phyloP scores from a whole-genome alignment of 208 protist species.

The Porcisia hertigi region DNA sequence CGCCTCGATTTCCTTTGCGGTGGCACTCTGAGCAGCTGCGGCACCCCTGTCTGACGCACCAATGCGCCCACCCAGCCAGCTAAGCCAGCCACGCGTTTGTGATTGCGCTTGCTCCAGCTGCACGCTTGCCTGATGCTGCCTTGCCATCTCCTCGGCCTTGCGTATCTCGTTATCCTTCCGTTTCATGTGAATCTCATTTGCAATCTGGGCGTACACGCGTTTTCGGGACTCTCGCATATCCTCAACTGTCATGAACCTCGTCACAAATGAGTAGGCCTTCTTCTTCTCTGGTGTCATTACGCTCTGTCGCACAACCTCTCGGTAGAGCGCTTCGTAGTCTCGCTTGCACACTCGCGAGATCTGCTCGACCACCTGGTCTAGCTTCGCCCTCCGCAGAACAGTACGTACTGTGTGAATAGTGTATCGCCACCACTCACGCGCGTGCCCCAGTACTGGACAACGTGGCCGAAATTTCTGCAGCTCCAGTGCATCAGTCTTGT shows the following conservation, averaged over 20 bases:
- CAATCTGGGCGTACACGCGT: constrained; percentile 75
- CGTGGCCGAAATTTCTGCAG: constrained; percentile 43
- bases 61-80: constrained; percentile 40
- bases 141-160: constrained; percentile 44
- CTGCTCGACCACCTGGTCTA: constrained; percentile 49
- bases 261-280: constrained; percentile 69
- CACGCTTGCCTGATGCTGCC: constrained; percentile 27
- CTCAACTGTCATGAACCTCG: constrained; percentile 75
- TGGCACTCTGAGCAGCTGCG: constrained; percentile 11
- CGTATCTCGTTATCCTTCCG: constrained; percentile 71
- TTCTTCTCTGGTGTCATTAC: constrained; percentile 69
- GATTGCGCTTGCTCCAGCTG: constrained; percentile 19
- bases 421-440: constrained; percentile 80
- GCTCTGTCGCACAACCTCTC: constrained; percentile 66
- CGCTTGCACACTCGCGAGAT: constrained; percentile 63
- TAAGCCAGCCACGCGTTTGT: constrained; percentile 50
- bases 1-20: constrained; percentile 35
- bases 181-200: constrained; percentile 70
- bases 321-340: constrained; percentile 78
- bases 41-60: constrained; percentile 1
- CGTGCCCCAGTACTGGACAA: constrained; percentile 55
- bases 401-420: constrained; percentile 51
- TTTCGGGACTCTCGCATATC: constrained; percentile 79
- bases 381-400: constrained; percentile 39
- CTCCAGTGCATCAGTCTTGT: constrained; percentile 46